Evolutionary conservation across 192 early-diverging fungal genomes (phyloP).

Genomic region (Paraglomus brasilianum): DNA sequence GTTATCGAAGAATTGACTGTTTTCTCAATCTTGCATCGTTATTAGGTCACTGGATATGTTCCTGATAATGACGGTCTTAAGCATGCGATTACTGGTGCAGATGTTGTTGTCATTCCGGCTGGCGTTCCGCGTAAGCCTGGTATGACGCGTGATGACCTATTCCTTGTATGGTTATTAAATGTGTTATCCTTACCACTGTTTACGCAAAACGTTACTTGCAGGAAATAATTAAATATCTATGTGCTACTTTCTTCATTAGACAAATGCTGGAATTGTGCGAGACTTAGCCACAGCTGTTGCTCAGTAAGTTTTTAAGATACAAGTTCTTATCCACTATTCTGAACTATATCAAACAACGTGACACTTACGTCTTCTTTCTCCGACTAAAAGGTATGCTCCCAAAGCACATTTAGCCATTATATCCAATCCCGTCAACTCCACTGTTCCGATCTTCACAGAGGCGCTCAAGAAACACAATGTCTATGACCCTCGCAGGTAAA

Average conservation of each 20-base stretch:
- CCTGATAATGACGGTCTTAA: conserved; percentile 48
- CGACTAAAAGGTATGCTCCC: conserved; percentile 49
- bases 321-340: conserved; percentile 1
- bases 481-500: conserved; percentile 75
- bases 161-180: conserved; percentile 59
- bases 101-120: conserved; percentile 89
- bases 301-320: conserved; percentile 43
- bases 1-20: neutral
- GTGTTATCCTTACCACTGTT: neutral
- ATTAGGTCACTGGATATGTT: conserved; percentile 49
- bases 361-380: neutral
- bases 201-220: neutral
- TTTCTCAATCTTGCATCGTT: neutral
- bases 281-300: conserved; percentile 79
- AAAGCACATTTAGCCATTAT: conserved; percentile 86
- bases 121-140: conserved; percentile 98
- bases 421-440: conserved; percentile 99
- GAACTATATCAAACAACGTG: neutral
- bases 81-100: conserved; percentile 45
- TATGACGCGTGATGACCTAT: conserved; percentile 98
- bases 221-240: conserved; percentile 3
- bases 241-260: conserved; percentile 47
- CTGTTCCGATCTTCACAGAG: conserved; percentile 92
- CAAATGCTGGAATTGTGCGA: conserved; percentile 93
- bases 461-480: conserved; percentile 84